Base-by-base conservation (phyloP, 163 green algal species). In the Scenedesmus sp. region DNA sequence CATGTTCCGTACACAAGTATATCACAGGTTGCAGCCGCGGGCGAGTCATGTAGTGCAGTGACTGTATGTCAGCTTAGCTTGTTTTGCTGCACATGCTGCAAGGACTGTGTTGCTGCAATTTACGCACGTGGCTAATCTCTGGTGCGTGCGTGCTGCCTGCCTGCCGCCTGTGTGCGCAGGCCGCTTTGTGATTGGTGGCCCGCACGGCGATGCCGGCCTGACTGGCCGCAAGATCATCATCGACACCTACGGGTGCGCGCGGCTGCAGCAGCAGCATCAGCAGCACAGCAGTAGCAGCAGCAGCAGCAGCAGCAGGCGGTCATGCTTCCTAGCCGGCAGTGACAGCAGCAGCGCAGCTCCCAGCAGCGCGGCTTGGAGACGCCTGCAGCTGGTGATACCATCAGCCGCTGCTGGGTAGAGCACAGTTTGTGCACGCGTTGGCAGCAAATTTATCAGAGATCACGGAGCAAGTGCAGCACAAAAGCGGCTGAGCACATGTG, bases 141-240 rank as follows among this genome's bases (percentile, higher is more conserved):
- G 42, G 24, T n/a, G 26, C 30, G 30, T 35, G n/a, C 30, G 44
- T 43, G 44, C 49, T 87, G 44, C 35, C 12, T 42, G 15, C 13
- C 13, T 68, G 24, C 16, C 53, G 40, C n/a, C 2, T 24, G 13
- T 86, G 49, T 42, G 20, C 22, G 68, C 81, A 89, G 98, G 98
- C 81, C 97, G 98, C 86, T 99, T 99, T 90, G 96, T 99, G 79
- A 99, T 99, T 70, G 98, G 98, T 78, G 98, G 98, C 26, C 98
- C 98, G 7, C 97, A 99, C 93, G 98, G 98, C 65, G 98, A 99
- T 85, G 98, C 98, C 81, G 98, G 98, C 51, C 96, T 99, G 72
- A 99, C 98, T 80, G 98, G 98, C 65, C 96, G 98, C 91, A 99
- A 99, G 96, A 99, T 99, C 95, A 99, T 99, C 95, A 99, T 99